Evolutionary conservation across 2,329 filamentous ascomycete species (phyloP).

Genomic region (Bipolaris bicolor): DNA sequence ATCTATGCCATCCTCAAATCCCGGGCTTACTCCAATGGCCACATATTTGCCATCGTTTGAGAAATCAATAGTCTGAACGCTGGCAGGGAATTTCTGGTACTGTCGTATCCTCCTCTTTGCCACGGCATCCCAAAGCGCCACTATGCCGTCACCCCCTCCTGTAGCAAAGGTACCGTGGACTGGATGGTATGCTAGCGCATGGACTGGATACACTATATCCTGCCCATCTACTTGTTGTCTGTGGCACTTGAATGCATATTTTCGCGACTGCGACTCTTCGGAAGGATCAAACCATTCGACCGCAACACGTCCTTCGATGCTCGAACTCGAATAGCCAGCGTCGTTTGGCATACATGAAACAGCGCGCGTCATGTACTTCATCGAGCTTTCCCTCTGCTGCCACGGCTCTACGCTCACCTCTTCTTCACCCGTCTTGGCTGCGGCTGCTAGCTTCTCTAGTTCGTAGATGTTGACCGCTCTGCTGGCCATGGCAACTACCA

Average conservation of each 20-base stretch:
- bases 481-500: slow-evolving; percentile 94
- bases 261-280: slow-evolving; percentile 83
- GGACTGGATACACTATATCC: slow-evolving; percentile 90
- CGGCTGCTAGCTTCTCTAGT: slow-evolving; percentile 67
- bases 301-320: slow-evolving; percentile 92
- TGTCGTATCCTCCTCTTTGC: slow-evolving; percentile 88
- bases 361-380: slow-evolving; percentile 94
- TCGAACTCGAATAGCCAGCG: slow-evolving; percentile 87
- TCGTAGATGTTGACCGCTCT: slow-evolving; percentile 96
- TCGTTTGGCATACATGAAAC: slow-evolving; percentile 97
- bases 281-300: slow-evolving; percentile 98
- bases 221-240: slow-evolving; percentile 73
- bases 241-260: slow-evolving; percentile 99
- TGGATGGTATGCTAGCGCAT: slow-evolving; percentile 87
- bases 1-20: slow-evolving; percentile 86
- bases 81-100: slow-evolving; percentile 83
- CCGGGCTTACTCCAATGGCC: slow-evolving; percentile 81
- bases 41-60: slow-evolving; percentile 77
- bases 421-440: slow-evolving; percentile 28
- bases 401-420: slow-evolving; percentile 71
- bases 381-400: slow-evolving; percentile 90
- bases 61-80: slow-evolving; percentile 78
- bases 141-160: slow-evolving; percentile 86
- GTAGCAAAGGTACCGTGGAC: slow-evolving; percentile 83
- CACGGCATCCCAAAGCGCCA: slow-evolving; percentile 91